Conservation (phyloP, 805 yeast species). For the Wickerhamomyces canadensis region DNA sequence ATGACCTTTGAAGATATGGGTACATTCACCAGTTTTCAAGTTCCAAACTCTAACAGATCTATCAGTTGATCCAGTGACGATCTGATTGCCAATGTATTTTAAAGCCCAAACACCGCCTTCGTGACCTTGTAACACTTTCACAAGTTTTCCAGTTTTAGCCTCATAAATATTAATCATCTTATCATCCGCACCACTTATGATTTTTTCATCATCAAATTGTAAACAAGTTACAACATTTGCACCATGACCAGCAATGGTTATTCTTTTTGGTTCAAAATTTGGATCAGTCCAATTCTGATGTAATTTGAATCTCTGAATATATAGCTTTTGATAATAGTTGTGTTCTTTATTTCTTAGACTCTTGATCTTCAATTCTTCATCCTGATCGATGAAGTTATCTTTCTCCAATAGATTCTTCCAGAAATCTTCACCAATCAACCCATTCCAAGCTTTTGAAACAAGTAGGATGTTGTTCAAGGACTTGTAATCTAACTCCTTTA, state of each 20-base stretch:
- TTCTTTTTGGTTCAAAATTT: conserved; percentile 57
- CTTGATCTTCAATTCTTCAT: too few species aligned
- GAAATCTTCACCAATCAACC: conserved; percentile 51
- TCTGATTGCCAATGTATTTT: conserved; percentile 74
- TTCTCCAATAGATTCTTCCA: conserved; percentile 65
- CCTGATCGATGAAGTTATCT: conserved; percentile 53
- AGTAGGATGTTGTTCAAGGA: conserved; percentile 56
- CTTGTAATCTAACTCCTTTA: conserved; percentile 56
- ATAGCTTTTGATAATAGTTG: conserved; percentile 9
- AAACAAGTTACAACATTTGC: conserved; percentile 88
- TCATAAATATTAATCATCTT: conserved; percentile 75
- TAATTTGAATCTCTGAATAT: conserved; percentile 20
- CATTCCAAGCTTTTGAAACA: conserved; percentile 69
- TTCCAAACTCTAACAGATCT: conserved; percentile 94
- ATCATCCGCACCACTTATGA: conserved; percentile 92
- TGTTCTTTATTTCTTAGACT: conserved; percentile 30
- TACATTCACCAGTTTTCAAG: conserved; percentile 74
- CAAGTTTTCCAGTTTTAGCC: conserved; percentile 62
- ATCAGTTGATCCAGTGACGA: conserved; percentile 94
- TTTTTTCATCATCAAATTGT: conserved; percentile 85
- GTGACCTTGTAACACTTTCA: conserved; percentile 71
- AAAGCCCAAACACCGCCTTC: conserved; percentile 99
- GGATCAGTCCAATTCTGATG: conserved; percentile 77
- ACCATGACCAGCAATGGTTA: conserved; percentile 65
- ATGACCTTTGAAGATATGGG: conserved; percentile 89